These are phyloP conservation scores for Orbilia oligospora DNA, from an alignment of 2,329 filamentous ascomycete species.

Conservation along the genomic window DNA sequence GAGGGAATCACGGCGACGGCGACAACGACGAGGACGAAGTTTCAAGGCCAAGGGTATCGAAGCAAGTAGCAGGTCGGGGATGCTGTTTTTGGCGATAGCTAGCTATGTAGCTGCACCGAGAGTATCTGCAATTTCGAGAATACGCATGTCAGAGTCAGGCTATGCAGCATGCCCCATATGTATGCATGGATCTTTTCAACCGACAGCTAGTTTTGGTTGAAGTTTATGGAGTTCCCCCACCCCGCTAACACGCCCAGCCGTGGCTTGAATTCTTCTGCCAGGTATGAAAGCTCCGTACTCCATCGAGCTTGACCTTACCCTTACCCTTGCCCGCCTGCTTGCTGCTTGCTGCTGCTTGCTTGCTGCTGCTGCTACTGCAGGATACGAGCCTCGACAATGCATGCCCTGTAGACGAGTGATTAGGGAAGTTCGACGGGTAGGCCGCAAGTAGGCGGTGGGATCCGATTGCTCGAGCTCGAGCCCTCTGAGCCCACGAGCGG, in stretches of 20 bases:
- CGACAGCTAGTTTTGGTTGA: conserved; percentile 18
- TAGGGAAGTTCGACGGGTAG: conserved; percentile 36
- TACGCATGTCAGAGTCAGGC: conserved; percentile 60
- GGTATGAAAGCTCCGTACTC: conserved; percentile 18
- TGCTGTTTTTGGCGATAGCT: conserved; percentile 47
- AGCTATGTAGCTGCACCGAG: neutral
- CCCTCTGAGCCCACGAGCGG: conserved; percentile 8
- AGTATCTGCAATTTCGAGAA: conserved; percentile 51
- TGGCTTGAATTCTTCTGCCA: conserved; percentile 6
- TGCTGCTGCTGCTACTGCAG: conserved; percentile 19
- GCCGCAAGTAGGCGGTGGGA: conserved; percentile 58
- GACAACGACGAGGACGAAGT: conserved; percentile 16
- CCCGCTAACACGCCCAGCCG: conserved; percentile 15
- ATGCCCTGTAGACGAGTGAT: conserved; percentile 44
- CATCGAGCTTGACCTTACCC: conserved; percentile 10
- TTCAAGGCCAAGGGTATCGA: conserved; percentile 27
- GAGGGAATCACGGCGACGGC: too few species aligned
- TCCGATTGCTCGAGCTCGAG: conserved; percentile 49
- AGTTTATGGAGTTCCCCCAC: conserved; percentile 36
- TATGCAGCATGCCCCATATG: conserved; percentile 38
- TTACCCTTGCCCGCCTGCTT: neutral
- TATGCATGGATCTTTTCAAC: conserved; percentile 54
- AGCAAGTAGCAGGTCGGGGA: too few species aligned
- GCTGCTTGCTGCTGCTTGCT: neutral
- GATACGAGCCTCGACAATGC: conserved; percentile 56